phyloP scores from a whole-genome alignment of 352 stramenopile species.

The Globisporangium mamillatum region DNA sequence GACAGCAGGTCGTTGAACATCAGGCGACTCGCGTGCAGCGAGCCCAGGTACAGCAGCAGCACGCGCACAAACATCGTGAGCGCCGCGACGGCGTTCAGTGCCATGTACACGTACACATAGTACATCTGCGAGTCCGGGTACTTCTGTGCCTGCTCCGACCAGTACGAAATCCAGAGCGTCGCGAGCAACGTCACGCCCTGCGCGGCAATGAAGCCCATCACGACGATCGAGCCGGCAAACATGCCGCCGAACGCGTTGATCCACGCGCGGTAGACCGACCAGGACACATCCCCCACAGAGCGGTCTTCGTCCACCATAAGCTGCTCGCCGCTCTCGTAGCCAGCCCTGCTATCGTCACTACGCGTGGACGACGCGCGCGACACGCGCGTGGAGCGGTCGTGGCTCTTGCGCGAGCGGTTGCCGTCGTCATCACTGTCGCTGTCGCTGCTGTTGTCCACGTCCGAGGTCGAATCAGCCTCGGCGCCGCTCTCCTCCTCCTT shows the following conservation, averaged over 20 bases:
- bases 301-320: conserved; percentile 75
- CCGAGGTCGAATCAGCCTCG: conserved; percentile 12
- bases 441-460: conserved; percentile 23
- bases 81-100: conserved; percentile 58
- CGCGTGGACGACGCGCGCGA: conserved; percentile 54
- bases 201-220: conserved; percentile 50
- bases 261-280: conserved; percentile 61
- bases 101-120: conserved; percentile 83
- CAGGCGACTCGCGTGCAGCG: conserved; percentile 50
- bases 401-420: conserved; percentile 15
- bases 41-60: conserved; percentile 59
- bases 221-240: conserved; percentile 39
- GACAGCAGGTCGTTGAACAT: conserved; percentile 65
- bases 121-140: conserved; percentile 64
- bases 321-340: conserved; percentile 30
- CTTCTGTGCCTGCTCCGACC: conserved; percentile 73
- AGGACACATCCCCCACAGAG: conserved; percentile 68
- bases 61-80: conserved; percentile 60
- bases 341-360: conserved; percentile 42
- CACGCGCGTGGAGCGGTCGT: conserved; percentile 28
- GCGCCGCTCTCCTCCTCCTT: conserved; percentile 36
- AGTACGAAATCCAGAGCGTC: conserved; percentile 93
- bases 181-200: conserved; percentile 53
- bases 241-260: conserved; percentile 65
- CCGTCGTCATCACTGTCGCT: conserved; percentile 31